Evolutionary conservation across 2,329 filamentous ascomycete species (phyloP), one percentile per base, ranked within the genome.

Genomic region (Aureobasidium sp.): DNA sequence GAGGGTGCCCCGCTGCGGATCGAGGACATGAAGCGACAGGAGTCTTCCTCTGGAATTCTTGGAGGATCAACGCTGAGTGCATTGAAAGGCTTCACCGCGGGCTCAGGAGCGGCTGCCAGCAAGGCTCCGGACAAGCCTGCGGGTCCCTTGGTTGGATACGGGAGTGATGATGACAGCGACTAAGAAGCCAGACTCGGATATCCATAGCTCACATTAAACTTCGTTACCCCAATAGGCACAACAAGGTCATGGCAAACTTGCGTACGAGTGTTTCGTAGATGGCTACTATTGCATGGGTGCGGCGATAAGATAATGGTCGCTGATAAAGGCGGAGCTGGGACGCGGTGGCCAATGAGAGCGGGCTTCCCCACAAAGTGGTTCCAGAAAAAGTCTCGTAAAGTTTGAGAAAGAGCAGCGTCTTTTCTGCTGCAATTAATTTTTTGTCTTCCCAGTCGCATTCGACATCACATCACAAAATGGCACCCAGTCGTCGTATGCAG

Each of bases 401-500:
- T 55, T 42, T 41, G 37, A 41, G 51, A 51, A 41, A 29, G 45
- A 48, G 45, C 45, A 31, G 49, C 34, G 14, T 25, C 36, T 25
- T 20, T 34, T 7, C 31, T 42, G 15, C 15, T 29, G 36, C 51
- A 17, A 20, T 29, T 31, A 7, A 41, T 55, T 55, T 41, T 42
- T 41, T n/a, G 22, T 39, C 51, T 60, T 60, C 27, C 22, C 57
- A 42, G 36, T 42, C 57, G 36, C 45, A 60, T 31, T 51, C 15
- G 17, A 48, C 49, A 58, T 39, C 27, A 41, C 34, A 49, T 5
- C 7, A 17, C 62, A 85, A 74, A 71, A 96, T 96, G 92, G 92
- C 91, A 80, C 84, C 86, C 65, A 90, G 91, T 75, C 89, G 91
- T 74, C 90, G 92, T 70, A 95, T 97, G 87, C 90, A 92, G 76